Evolutionary conservation across 768 basidiomycete species (phyloP), one percentile per base, ranked within the genome.

Genomic region (Suillus spraguei): DNA sequence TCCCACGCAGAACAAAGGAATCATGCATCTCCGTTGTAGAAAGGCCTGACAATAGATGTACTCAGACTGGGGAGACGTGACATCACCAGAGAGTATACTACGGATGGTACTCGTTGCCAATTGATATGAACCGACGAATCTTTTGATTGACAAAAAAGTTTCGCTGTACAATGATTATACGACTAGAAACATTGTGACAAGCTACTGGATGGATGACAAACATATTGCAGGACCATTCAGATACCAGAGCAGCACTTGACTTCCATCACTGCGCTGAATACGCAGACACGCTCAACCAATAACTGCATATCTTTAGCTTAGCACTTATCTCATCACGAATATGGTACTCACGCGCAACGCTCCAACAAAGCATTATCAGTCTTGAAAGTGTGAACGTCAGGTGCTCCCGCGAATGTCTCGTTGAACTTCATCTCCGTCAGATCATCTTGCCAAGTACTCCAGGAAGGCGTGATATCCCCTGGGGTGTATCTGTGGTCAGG

Each of bases 401-500:
- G 72, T 28, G 49, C 62, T n/a, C 70, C 71, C 11, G 65, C 62
- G 20, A 56, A 60, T 14, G 66, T 69, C 62, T 69, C 61, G 63
- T 82, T 84, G 67, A 84, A 86, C 8, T 83, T 60, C 80, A 86
- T 83, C 69, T 84, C 83, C 2, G 67, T 68, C 0, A 60, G 63
- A 3, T 65, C 66, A 1, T 63, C 66, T 4, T n/a, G 14, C 62
- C 60, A 71, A n/a, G n/a, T 17, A 11, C 41, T 61, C 74, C 71
- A 73, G 5, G 42, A 17, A 4, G 70, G 71, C 8, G 68, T 69
- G 49, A 67, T 65, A 17, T 68, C 70, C 6, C 44, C 58, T 13
- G 63, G 46, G 4, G 61, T 47, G 28, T 70, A 68, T 46, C 64
- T 73, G 35, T 56, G 17, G 59, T 75, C 72, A 49, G 69, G 65